phyloP scores from a whole-genome alignment of 2,329 filamentous ascomycete genomes.

The Trichoderma polysporum region DNA sequence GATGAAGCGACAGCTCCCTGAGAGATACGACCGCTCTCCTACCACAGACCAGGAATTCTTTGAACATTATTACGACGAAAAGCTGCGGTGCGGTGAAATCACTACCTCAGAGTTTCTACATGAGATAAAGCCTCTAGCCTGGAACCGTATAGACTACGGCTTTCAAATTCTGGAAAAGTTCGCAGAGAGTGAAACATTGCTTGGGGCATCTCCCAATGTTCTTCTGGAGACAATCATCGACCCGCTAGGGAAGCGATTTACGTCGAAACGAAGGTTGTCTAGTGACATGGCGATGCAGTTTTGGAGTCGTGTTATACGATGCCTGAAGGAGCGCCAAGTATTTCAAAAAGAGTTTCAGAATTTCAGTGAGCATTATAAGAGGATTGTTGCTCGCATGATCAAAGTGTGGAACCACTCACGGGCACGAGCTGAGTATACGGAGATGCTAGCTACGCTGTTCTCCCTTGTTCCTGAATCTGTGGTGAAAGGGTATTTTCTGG shows the following conservation, averaged over 20 bases:
- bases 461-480: neutral
- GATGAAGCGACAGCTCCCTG: neutral
- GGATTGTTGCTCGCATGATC: neutral
- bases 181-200: neutral
- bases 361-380: neutral
- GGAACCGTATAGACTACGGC: neutral
- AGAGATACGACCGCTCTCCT: neutral
- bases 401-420: neutral
- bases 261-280: neutral
- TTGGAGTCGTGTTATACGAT: neutral
- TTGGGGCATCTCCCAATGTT: neutral
- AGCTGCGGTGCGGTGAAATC: neutral
- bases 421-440: neutral
- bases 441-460: neutral
- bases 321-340: neutral
- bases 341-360: neutral
- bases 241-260: slow-evolving; percentile 5
- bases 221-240: neutral
- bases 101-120: neutral
- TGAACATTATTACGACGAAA: neutral
- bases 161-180: neutral
- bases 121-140: neutral
- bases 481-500: neutral
- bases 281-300: neutral
- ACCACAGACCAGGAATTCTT: slow-evolving; percentile 7